Evolutionary conservation across 495 filamentous ascomycete species (phyloP).

Genomic region (Penicillium antarcticum): DNA sequence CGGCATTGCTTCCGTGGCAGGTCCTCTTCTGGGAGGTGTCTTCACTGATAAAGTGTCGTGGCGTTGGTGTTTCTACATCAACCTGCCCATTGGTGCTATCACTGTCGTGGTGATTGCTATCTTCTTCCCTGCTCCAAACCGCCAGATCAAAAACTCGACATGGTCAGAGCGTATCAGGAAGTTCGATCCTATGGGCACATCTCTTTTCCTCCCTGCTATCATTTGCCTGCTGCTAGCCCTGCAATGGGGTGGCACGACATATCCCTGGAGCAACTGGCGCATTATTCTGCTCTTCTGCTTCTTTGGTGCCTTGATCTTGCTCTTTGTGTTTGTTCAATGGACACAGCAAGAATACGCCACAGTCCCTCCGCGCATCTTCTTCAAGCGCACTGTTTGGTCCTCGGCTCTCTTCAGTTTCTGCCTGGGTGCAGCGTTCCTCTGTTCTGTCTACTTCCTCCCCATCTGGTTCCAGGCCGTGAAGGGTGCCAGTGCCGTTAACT

Average conservation of each 20-base stretch:
- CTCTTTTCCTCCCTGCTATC: slow-evolving; percentile 34
- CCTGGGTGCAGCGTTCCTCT: slow-evolving; percentile 43
- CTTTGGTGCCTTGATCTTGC: slow-evolving; percentile 31
- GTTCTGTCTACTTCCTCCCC: slow-evolving; percentile 41
- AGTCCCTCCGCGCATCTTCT: slow-evolving; percentile 27
- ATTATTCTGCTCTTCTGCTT: slow-evolving; percentile 35
- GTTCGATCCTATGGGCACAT: slow-evolving; percentile 33
- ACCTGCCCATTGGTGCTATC: slow-evolving; percentile 61
- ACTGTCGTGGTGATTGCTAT: slow-evolving; percentile 53
- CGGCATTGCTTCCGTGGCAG: slow-evolving; percentile 65
- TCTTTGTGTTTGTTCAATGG: slow-evolving; percentile 25
- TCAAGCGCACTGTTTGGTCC: slow-evolving; percentile 48
- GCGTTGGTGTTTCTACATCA: slow-evolving; percentile 87
- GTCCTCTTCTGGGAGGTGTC: slow-evolving; percentile 60
- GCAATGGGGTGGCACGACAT: slow-evolving; percentile 40
- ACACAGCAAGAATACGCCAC: slow-evolving; percentile 25
- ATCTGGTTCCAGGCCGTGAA: slow-evolving; percentile 58
- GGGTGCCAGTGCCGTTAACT: slow-evolving; percentile 56
- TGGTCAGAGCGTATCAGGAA: slow-evolving; percentile 26
- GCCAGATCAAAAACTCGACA: slow-evolving; percentile 16
- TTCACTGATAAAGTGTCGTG: slow-evolving; percentile 62
- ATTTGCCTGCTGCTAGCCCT: slow-evolving; percentile 39
- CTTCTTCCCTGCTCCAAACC: slow-evolving; percentile 39
- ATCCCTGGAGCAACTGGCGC: slow-evolving; percentile 31
- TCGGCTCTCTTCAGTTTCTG: slow-evolving; percentile 50